Evolutionary conservation across 768 basidiomycete species (phyloP).

Genomic region (Termitomyces sp.): DNA sequence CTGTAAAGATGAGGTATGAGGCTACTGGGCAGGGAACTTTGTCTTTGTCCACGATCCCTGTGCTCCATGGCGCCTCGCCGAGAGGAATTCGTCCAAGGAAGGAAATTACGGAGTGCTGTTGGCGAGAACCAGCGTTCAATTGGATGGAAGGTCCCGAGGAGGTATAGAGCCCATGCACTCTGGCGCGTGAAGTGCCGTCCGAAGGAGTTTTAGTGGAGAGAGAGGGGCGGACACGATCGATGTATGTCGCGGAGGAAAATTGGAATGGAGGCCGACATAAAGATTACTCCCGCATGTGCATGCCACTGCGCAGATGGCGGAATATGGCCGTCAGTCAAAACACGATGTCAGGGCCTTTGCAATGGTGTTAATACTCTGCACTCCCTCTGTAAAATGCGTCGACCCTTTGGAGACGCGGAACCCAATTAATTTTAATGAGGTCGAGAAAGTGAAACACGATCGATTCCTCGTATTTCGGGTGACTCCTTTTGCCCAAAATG

Average conservation of each 20-base stretch:
- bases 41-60: slow-evolving; percentile 19
- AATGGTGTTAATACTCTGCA: background rate
- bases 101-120: slow-evolving; percentile 15
- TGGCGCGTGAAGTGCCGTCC: slow-evolving; percentile 18
- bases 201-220: slow-evolving; percentile 16
- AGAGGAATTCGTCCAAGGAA: slow-evolving; percentile 12
- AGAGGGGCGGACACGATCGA: slow-evolving; percentile 26
- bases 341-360: background rate
- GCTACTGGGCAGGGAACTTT: slow-evolving; percentile 48
- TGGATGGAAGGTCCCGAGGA: slow-evolving; percentile 14
- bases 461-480: slow-evolving; percentile 25
- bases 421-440: slow-evolving; percentile 7
- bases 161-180: slow-evolving; percentile 21
- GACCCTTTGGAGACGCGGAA: background rate
- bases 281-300: slow-evolving; percentile 33
- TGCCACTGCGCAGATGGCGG: slow-evolving; percentile 7
- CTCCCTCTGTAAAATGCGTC: background rate
- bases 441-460: slow-evolving; percentile 43
- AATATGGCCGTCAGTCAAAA: slow-evolving; percentile 11
- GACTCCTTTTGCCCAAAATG: slow-evolving; percentile 28
- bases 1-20: slow-evolving; percentile 43
- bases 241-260: slow-evolving; percentile 33
- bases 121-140: slow-evolving; percentile 8
- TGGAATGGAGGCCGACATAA: slow-evolving; percentile 23
- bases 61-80: slow-evolving; percentile 16